A percentile compares a stretch with the other conserved stretches of the same genome.
phyloP scores from a whole-genome alignment of 2,329 filamentous ascomycete species.

The Paracoccidioides brasiliensis region DNA sequence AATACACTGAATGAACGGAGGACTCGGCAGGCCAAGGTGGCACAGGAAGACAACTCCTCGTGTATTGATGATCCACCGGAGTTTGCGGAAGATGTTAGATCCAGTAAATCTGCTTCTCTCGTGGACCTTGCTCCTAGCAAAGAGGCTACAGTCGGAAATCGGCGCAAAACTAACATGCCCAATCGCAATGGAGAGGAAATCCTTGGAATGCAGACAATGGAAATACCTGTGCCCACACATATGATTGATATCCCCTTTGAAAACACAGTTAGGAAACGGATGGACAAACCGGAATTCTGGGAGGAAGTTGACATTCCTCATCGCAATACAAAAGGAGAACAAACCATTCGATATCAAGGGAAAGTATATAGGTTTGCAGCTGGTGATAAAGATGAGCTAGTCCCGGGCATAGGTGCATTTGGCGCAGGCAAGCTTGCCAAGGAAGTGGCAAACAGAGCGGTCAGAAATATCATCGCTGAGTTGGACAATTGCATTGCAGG shows the following conservation, averaged over 20 bases:
- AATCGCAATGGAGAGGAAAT: background rate
- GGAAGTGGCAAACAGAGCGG: constrained; percentile 20
- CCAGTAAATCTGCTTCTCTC: background rate
- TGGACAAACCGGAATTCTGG: background rate
- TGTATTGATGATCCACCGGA: background rate
- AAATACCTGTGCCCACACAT: background rate
- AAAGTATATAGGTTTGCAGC: background rate
- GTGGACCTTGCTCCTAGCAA: background rate
- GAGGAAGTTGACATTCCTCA: background rate
- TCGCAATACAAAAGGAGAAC: background rate
- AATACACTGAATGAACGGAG: background rate
- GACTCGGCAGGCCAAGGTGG: background rate
- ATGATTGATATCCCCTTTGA: background rate
- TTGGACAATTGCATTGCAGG: constrained; percentile 18
- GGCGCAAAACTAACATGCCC: background rate
- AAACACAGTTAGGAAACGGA: background rate
- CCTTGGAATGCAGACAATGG: background rate
- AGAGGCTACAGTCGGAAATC: background rate
- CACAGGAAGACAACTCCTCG: background rate
- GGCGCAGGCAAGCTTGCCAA: constrained; percentile 2
- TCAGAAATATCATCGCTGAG: constrained; percentile 19
- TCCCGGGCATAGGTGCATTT: background rate
- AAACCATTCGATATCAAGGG: background rate
- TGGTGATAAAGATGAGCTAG: background rate
- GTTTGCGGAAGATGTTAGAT: background rate